Evolutionary conservation across 2,329 filamentous ascomycete species (phyloP).

Genomic region (Scedosporium aurantiacum): DNA sequence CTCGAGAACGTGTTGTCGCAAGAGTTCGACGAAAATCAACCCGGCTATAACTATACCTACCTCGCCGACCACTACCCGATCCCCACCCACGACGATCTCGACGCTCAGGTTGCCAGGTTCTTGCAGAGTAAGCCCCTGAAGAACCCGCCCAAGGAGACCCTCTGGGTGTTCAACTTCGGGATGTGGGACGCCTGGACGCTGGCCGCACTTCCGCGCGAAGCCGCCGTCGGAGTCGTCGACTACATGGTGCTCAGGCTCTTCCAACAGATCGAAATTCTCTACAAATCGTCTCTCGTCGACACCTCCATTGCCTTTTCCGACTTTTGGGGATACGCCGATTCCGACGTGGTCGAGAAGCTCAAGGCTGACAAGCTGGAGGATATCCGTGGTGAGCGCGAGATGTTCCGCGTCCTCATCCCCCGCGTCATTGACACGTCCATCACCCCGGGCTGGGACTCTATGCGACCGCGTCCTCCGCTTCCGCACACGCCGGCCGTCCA

Average conservation of each 20-base stretch:
- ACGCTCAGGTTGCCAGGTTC: slow-evolving; percentile 32
- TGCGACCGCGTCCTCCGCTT: slow-evolving; percentile 27
- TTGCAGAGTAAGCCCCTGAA: slow-evolving; percentile 25
- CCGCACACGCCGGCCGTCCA: slow-evolving; percentile 40
- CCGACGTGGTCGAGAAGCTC: slow-evolving; percentile 16
- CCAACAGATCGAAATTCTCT: slow-evolving; percentile 34
- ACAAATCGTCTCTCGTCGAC: slow-evolving; percentile 28
- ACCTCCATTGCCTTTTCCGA: slow-evolving; percentile 35
- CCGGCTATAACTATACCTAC: slow-evolving; percentile 33
- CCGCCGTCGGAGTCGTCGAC: slow-evolving; percentile 26
- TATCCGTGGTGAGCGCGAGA: slow-evolving; percentile 19
- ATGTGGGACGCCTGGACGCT: slow-evolving; percentile 45
- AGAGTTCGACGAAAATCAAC: slow-evolving; percentile 11
- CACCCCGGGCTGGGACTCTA: slow-evolving; percentile 38
- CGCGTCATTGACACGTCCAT: slow-evolving; percentile 42
- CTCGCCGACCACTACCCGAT: slow-evolving; percentile 30
- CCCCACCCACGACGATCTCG: slow-evolving; percentile 27
- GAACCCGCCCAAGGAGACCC: slow-evolving; percentile 30
- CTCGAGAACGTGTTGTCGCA: slow-evolving; percentile 17
- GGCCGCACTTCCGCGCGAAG: slow-evolving; percentile 30
- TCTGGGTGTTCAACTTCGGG: slow-evolving; percentile 43
- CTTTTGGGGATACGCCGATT: slow-evolving; percentile 22
- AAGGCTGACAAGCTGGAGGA: slow-evolving; percentile 17
- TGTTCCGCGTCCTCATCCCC: slow-evolving; percentile 41
- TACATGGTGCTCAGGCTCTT: slow-evolving; percentile 28